Conservation (phyloP, 768 basidiomycete species). For the Lentinula raphanica region DNA sequence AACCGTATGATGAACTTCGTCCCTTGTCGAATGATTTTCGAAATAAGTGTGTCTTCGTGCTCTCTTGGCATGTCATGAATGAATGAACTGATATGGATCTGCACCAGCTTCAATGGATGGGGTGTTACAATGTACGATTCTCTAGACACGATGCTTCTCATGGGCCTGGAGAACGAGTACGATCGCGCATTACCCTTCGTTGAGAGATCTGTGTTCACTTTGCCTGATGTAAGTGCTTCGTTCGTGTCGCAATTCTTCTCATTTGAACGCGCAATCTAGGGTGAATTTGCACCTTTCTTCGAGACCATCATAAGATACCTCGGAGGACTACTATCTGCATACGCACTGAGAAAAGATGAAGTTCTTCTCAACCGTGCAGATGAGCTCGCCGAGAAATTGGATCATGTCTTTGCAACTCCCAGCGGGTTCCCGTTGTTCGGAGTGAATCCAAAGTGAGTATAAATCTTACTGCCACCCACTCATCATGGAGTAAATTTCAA, state of each 20-base stretch:
- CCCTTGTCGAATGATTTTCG: slow-evolving; percentile 43
- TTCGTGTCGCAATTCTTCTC: not conserved
- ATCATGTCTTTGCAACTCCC: slow-evolving; percentile 66
- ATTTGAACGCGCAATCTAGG: slow-evolving; percentile 12
- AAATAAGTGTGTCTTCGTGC: slow-evolving; percentile 37
- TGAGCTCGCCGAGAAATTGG: slow-evolving; percentile 68
- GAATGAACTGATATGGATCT: not conserved
- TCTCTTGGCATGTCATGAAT: not conserved
- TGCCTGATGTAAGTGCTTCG: slow-evolving; percentile 32
- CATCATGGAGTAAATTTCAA: no score
- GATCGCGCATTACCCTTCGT: slow-evolving; percentile 53
- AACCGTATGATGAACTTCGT: slow-evolving; percentile 57
- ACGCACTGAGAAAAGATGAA: slow-evolving; percentile 64
- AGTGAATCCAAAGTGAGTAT: slow-evolving; percentile 60
- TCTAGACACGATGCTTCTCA: slow-evolving; percentile 80
- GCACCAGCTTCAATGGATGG: slow-evolving; percentile 72
- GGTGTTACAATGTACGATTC: slow-evolving; percentile 75
- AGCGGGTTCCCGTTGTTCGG: slow-evolving; percentile 68
- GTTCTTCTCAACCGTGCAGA: slow-evolving; percentile 67
- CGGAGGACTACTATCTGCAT: slow-evolving; percentile 81
- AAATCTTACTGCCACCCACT: no score
- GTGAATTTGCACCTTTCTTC: slow-evolving; percentile 51
- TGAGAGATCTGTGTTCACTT: slow-evolving; percentile 42
- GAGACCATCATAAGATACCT: slow-evolving; percentile 90
- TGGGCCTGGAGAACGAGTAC: slow-evolving; percentile 73